phyloP scores from a whole-genome alignment of 805 yeast species.

The Soucietia sequanensis region DNA sequence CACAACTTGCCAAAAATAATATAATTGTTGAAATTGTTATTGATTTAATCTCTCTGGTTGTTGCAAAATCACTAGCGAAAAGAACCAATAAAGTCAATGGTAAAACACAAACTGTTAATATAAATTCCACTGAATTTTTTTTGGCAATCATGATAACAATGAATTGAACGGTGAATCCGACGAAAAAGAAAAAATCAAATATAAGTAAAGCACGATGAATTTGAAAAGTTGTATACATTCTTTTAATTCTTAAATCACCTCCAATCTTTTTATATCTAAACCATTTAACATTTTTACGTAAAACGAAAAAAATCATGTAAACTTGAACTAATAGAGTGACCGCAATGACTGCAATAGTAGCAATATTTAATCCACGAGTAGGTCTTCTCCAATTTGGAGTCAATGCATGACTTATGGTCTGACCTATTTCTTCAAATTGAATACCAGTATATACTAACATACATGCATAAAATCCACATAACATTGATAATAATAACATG shows the following conservation, averaged over 20 bases:
- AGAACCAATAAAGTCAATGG: slow-evolving; percentile 43
- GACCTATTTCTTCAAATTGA: slow-evolving; percentile 41
- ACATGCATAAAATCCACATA: slow-evolving; percentile 40
- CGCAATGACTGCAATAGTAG: slow-evolving; percentile 42
- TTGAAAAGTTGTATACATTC: slow-evolving; percentile 37
- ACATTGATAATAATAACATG: slow-evolving; percentile 36
- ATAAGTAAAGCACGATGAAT: slow-evolving; percentile 30
- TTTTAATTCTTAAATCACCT: slow-evolving; percentile 40
- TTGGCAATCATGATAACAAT: slow-evolving; percentile 42
- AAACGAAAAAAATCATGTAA: slow-evolving; percentile 25
- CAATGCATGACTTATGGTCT: slow-evolving; percentile 17
- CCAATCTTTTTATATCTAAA: slow-evolving; percentile 48
- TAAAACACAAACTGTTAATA: slow-evolving; percentile 43
- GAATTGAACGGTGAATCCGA: slow-evolving; percentile 51
- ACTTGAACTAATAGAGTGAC: slow-evolving; percentile 30
- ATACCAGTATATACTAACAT: slow-evolving; percentile 47
- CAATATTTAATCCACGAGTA: slow-evolving; percentile 39
- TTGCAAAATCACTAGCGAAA: slow-evolving; percentile 33
- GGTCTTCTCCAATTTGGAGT: slow-evolving; percentile 26
- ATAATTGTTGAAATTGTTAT: slow-evolving; percentile 26
- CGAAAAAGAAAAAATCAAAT: slow-evolving; percentile 40
- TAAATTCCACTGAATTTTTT: slow-evolving; percentile 41
- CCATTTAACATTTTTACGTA: slow-evolving; percentile 45
- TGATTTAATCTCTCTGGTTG: slow-evolving; percentile 29
- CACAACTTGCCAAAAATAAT: slow-evolving; percentile 38